These are phyloP conservation scores for Aspergillus sp. DNA, from an alignment of 2,329 filamentous ascomycete species.

Conservation along the genomic window DNA sequence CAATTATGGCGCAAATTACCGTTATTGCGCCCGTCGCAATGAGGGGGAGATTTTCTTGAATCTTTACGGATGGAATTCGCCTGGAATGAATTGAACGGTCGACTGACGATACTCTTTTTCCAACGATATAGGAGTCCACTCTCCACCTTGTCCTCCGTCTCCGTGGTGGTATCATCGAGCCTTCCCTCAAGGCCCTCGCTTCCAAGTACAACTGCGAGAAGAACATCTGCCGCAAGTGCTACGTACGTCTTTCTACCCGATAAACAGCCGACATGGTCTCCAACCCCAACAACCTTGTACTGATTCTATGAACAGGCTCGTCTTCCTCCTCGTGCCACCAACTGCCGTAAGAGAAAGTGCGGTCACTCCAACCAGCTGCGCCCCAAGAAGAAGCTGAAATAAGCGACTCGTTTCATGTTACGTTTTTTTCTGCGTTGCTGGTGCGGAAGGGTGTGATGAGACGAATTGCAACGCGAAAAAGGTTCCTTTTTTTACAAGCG, in stretches of 20 bases:
- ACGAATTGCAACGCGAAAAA: slow-evolving; percentile 37
- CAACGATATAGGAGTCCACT: slow-evolving; percentile 75
- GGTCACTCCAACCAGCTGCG: slow-evolving; percentile 99
- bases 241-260: slow-evolving; percentile 62
- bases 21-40: not conserved
- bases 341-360: slow-evolving; percentile 99
- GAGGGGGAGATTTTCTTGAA: slow-evolving; percentile 6
- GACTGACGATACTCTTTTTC: slow-evolving; percentile 32
- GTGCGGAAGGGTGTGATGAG: slow-evolving; percentile 32
- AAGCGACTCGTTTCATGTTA: slow-evolving; percentile 43
- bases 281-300: not conserved
- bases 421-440: slow-evolving; percentile 50
- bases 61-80: slow-evolving; percentile 1
- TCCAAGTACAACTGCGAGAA: slow-evolving; percentile 99
- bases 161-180: slow-evolving; percentile 98
- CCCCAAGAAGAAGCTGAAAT: slow-evolving; percentile 99
- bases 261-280: not conserved
- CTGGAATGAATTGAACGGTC: slow-evolving; percentile 9
- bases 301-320: slow-evolving; percentile 54
- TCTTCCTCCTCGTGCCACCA: slow-evolving; percentile 96
- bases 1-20: not conserved
- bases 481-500: slow-evolving; percentile 28
- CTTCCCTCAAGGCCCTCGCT: slow-evolving; percentile 95
- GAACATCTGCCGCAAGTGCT: slow-evolving; percentile 99
- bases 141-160: slow-evolving; percentile 98